Evolutionary conservation across 2,329 filamentous ascomycete species (phyloP).

Genomic region (Pestalotiopsis sp.): DNA sequence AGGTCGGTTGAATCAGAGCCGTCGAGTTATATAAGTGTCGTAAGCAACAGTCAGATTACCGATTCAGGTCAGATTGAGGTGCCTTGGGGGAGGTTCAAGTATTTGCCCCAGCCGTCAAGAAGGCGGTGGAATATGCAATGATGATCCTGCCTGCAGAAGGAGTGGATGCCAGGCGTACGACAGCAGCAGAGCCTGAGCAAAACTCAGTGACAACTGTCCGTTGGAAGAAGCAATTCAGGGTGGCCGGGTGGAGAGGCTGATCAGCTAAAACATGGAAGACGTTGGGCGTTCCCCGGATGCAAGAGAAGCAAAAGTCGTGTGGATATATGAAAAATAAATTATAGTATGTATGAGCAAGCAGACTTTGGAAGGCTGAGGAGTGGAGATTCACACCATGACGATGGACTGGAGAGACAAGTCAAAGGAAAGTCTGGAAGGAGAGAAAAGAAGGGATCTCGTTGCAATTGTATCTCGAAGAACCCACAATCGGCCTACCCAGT

Average conservation of each 20-base stretch:
- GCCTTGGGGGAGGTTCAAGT: neutral
- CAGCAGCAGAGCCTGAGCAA: neutral
- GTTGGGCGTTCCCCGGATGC: neutral
- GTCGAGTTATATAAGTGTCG: neutral
- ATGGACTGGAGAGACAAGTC: neutral
- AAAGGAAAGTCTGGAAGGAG: neutral
- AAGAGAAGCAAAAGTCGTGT: neutral
- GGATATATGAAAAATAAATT: no score
- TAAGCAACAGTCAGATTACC: neutral
- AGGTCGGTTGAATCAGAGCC: neutral
- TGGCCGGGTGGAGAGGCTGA: neutral
- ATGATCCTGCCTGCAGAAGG: neutral
- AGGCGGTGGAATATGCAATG: neutral
- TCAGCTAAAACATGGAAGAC: neutral
- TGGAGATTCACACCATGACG: neutral
- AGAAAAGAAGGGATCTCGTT: neutral
- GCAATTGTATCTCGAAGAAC: no score
- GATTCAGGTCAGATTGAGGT: neutral
- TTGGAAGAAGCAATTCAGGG: neutral
- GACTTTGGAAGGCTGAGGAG: no score
- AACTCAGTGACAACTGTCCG: neutral
- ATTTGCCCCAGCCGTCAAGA: neutral
- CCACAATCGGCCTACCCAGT: neutral
- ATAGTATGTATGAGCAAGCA: no score
- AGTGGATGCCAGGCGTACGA: neutral